These are phyloP conservation scores for Candida takata DNA, from an alignment of 805 yeast genomes.

Conservation along the genomic window DNA sequence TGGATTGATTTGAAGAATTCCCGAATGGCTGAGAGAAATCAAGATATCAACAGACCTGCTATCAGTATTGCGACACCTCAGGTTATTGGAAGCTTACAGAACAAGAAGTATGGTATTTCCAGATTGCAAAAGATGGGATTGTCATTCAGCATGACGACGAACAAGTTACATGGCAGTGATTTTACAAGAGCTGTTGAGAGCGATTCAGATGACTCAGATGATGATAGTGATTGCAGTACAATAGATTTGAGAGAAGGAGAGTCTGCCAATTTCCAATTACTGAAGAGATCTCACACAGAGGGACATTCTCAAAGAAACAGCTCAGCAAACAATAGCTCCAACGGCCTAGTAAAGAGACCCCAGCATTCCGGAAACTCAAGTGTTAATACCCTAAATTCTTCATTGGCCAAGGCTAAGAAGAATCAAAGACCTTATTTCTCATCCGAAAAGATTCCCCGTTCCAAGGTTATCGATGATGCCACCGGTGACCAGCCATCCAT, in stretches of 20 bases:
- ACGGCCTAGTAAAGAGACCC: not conserved
- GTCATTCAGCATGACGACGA: slow-evolving; percentile 70
- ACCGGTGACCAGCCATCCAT: slow-evolving; percentile 63
- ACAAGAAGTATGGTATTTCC: slow-evolving; percentile 38
- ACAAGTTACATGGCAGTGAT: slow-evolving; percentile 34
- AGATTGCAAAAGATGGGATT: slow-evolving; percentile 72
- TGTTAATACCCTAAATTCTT: not conserved
- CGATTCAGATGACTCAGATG: slow-evolving; percentile 25
- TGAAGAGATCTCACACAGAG: slow-evolving; percentile 8
- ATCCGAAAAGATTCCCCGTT: slow-evolving; percentile 64
- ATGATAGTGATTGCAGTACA: slow-evolving; percentile 19
- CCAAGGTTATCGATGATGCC: slow-evolving; percentile 61
- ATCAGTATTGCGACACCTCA: slow-evolving; percentile 26
- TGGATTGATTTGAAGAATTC: slow-evolving; percentile 67
- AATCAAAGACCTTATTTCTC: slow-evolving; percentile 52
- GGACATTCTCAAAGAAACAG: not conserved
- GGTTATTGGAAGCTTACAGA: slow-evolving; percentile 18
- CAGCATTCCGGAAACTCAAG: not conserved
- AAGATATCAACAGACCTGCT: slow-evolving; percentile 24
- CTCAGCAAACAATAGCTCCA: not conserved
- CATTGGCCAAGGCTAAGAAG: slow-evolving; percentile 15
- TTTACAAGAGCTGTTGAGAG: slow-evolving; percentile 18
- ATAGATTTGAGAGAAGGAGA: slow-evolving; percentile 9
- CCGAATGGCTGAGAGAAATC: slow-evolving; percentile 29
- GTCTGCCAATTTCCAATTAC: slow-evolving; percentile 2